phyloP scores from a whole-genome alignment of 352 stramenopile species.

The Paralagenidium karlingii region DNA sequence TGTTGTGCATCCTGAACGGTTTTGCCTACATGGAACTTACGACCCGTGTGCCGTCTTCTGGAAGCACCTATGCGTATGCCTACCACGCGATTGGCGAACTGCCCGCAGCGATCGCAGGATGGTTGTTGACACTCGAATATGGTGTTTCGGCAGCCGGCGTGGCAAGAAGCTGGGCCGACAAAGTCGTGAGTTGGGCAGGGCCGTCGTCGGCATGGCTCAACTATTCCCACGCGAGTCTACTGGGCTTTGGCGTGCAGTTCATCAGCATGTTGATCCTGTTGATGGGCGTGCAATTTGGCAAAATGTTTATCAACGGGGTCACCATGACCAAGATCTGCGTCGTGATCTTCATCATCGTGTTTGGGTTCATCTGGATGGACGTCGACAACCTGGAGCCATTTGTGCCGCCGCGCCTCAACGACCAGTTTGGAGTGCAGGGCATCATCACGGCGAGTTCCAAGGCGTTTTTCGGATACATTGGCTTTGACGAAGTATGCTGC shows the following conservation, averaged over 20 bases:
- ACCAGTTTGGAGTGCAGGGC: conserved; percentile 13
- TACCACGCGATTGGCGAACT: conserved; percentile 63
- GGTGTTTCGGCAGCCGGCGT: conserved; percentile 42
- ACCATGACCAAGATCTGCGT: conserved; percentile 24
- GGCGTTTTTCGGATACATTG: conserved; percentile 80
- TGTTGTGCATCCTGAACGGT: conserved; percentile 19
- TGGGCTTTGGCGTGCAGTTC: conserved; percentile 18
- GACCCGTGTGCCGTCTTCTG: conserved; percentile 28
- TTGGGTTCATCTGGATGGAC: conserved; percentile 34
- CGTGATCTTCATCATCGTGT: conserved; percentile 53
- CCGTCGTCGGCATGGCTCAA: conserved; percentile 3
- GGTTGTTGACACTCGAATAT: conserved; percentile 54
- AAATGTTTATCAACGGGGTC: conserved; percentile 32
- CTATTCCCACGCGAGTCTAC: conserved; percentile 8
- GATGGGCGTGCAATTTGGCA: conserved; percentile 30
- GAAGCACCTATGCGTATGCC: conserved; percentile 54
- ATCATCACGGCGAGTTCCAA: conserved; percentile 43
- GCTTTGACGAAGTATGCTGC: conserved; percentile 75
- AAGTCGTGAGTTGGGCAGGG: conserved; percentile 39
- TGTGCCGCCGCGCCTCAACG: conserved; percentile 10
- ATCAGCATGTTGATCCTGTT: conserved; percentile 16
- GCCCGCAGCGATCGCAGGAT: conserved; percentile 37
- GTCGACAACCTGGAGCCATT: conserved; percentile 40
- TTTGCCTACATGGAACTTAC: conserved; percentile 45
- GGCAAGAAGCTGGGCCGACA: conserved; percentile 60